Evolutionary conservation across 2,329 filamentous ascomycete genomes (phyloP), one percentile per base, ranked within the genome.

Genomic region (Aurifilum marmelostoma): DNA sequence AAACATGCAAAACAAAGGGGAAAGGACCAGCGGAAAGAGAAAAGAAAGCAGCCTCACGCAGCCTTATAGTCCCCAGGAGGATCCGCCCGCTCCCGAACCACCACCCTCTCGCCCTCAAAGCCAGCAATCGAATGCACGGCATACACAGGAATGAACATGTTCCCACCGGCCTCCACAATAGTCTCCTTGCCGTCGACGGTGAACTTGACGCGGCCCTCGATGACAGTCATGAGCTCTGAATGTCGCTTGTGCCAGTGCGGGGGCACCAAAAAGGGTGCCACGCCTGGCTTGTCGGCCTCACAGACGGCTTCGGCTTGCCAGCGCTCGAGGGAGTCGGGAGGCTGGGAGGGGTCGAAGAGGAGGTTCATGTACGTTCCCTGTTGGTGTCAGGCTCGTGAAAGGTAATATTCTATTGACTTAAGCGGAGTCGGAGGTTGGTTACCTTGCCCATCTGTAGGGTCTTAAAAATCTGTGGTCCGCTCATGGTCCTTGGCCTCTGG

Each of bases 361-460:
- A 69, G 37, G 7, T 39, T 47, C 11, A 69, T 39, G 14, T 29
- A 34, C 50, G 37, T 16, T 18, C 63, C 63, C 63, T 66, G 54
- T 16, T 11, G 41, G 24, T 16, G 50, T 24, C 4, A 12, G 11
- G 16, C 21, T 24, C 8, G 27, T 12, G 2, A 27, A 27, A 27
- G 12, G 12, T 4, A 12, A 6, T 11, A n/a, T n/a, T n/a, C n/a
- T n/a, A n/a, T n/a, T n/a, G n/a, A n/a, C n/a, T n/a, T n/a, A n/a
- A n/a, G n/a, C n/a, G n/a, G n/a, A n/a, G n/a, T n/a, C n/a, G n/a
- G n/a, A n/a, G n/a, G n/a, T n/a, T n/a, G n/a, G n/a, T 16, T 61
- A 67, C 68, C 65, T 67, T 65, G 52, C 54, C 61, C 68, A 69
- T 69, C 9, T 16, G n/a, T 8, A 67, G 52, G 6, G 32, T 65